phyloP scores from a whole-genome alignment of 73 alveolate genomes.

The Paramecium caudatum region DNA sequence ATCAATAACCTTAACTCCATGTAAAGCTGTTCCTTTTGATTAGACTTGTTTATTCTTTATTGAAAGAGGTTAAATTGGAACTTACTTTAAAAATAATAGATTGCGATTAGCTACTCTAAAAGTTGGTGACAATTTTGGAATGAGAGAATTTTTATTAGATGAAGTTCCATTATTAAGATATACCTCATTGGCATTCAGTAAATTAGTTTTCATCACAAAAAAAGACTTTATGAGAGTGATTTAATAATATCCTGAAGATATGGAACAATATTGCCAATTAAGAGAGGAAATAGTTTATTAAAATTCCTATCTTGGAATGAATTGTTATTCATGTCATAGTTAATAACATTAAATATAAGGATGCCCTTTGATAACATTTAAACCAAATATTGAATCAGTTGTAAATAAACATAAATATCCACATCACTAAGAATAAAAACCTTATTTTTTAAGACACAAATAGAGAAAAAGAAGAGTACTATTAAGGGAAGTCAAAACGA shows the following conservation, averaged over 20 bases:
- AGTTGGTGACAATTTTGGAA: slow-evolving; percentile 63
- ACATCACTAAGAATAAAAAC: not conserved
- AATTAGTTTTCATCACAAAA: not conserved
- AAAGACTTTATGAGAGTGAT: slow-evolving; percentile 15
- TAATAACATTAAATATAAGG: not conserved
- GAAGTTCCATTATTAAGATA: not conserved
- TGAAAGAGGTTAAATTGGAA: slow-evolving; percentile 38
- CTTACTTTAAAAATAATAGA: not conserved
- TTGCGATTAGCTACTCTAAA: not conserved
- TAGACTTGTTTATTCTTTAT: slow-evolving; percentile 37
- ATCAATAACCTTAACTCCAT: slow-evolving; percentile 24
- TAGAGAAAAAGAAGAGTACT: not conserved
- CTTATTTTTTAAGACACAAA: not conserved
- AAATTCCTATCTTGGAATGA: not conserved
- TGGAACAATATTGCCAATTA: slow-evolving; percentile 14
- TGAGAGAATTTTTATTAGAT: slow-evolving; percentile 37
- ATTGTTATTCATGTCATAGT: slow-evolving; percentile 46
- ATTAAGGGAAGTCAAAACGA: not conserved
- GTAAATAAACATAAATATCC: slow-evolving; percentile 32
- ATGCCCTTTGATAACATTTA: slow-evolving; percentile 17
- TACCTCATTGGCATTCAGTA: not conserved
- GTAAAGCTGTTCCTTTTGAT: slow-evolving; percentile 31
- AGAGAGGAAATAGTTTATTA: not conserved
- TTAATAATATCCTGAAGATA: slow-evolving; percentile 22
- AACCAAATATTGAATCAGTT: not conserved